Percentiles rank a stretch among this genome's conserved stretches.
These are phyloP conservation scores for Epithele typhae DNA, from an alignment of 768 basidiomycete genomes.

Conservation along the genomic window DNA sequence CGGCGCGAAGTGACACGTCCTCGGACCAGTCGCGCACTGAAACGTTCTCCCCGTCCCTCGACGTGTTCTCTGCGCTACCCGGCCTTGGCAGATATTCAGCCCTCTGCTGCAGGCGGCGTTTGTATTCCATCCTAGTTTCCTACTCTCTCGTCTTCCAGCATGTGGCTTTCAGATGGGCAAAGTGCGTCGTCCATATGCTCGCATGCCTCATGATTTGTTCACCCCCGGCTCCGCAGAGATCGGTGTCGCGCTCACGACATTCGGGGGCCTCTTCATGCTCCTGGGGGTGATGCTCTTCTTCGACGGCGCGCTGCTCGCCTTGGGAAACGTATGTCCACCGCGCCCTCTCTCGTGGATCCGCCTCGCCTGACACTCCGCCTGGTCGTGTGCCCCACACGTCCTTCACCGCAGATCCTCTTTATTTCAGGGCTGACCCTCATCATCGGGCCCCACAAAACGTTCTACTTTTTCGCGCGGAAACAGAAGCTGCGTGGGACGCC, in stretches of 20 bases:
- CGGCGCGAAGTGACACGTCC: not conserved
- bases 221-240: constrained; percentile 55
- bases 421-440: constrained; percentile 91
- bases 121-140: no score
- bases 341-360: not conserved
- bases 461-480: constrained; percentile 95
- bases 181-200: constrained; percentile 34
- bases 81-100: not conserved
- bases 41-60: not conserved
- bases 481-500: constrained; percentile 90
- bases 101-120: not conserved
- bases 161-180: constrained; percentile 69
- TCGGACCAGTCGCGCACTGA: no score
- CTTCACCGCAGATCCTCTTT: constrained; percentile 72
- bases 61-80: not conserved
- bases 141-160: constrained; percentile 22
- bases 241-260: constrained; percentile 93
- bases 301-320: constrained; percentile 89
- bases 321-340: constrained; percentile 81
- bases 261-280: constrained; percentile 94
- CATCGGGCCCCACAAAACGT: constrained; percentile 95
- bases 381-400: no score
- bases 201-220: no score
- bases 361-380: constrained; percentile 3
- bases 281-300: constrained; percentile 96